A percentile compares a stretch with the other conserved stretches of the same genome.
Conservation (phyloP, 169 alveolate genomes). For the Cryptosporidium ubiquitum region DNA sequence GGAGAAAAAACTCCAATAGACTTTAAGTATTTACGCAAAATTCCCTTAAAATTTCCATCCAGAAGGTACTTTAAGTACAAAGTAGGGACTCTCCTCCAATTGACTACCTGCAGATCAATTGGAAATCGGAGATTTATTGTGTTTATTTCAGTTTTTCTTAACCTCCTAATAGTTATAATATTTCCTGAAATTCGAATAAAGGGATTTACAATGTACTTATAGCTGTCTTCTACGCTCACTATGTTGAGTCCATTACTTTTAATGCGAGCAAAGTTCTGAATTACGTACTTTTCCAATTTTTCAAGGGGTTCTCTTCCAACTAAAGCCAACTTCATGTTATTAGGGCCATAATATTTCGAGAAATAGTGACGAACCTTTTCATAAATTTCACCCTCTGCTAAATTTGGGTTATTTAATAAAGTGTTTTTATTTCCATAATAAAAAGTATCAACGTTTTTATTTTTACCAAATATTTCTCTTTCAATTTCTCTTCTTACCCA, state of each 20-base stretch:
- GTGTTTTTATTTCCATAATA: conserved; percentile 26
- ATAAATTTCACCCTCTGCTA: conserved; percentile 24
- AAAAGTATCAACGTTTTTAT: neutral
- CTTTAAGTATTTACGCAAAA: conserved; percentile 18
- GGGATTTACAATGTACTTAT: conserved; percentile 23
- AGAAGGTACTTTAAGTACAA: conserved; percentile 31
- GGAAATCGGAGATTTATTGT: conserved; percentile 44
- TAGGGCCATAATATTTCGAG: conserved; percentile 38
- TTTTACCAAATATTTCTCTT: conserved; percentile 4
- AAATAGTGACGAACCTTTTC: conserved; percentile 16
- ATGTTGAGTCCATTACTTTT: neutral
- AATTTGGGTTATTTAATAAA: conserved; percentile 34
- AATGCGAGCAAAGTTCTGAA: conserved; percentile 23
- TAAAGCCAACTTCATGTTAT: conserved; percentile 24
- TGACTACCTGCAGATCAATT: conserved; percentile 4
- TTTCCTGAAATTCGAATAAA: conserved; percentile 21
- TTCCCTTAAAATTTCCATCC: conserved; percentile 26
- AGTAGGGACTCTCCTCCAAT: conserved; percentile 33
- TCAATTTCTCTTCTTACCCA: conserved; percentile 42
- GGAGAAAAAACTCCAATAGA: neutral
- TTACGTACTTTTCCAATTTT: conserved; percentile 20
- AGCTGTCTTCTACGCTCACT: conserved; percentile 16
- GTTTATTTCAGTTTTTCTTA: neutral
- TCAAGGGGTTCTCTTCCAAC: conserved; percentile 58
- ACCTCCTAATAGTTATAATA: neutral